Percentiles rank a stretch among this genome's conserved stretches.
Evolutionary conservation across 495 filamentous ascomycete species (phyloP).

Genomic region (Penicillium subrubescens): DNA sequence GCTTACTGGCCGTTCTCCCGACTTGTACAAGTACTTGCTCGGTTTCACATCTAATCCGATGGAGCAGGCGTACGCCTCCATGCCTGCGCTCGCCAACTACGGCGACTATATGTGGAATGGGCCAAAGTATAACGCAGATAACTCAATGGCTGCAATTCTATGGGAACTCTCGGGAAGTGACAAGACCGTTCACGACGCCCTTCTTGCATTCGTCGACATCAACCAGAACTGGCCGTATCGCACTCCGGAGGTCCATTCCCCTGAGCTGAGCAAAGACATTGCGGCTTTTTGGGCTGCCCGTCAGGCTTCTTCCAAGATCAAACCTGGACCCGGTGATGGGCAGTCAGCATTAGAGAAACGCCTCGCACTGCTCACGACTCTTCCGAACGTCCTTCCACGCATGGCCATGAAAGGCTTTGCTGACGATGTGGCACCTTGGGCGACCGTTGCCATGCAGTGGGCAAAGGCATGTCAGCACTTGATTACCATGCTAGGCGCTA

Average conservation of each 20-base stretch:
- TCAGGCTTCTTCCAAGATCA: background rate
- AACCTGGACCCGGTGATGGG: background rate
- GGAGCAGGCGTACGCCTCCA: conserved; percentile 17
- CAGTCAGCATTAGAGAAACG: conserved; percentile 1
- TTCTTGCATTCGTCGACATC: conserved; percentile 16
- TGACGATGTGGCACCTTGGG: conserved; percentile 17
- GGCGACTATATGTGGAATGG: conserved; percentile 22
- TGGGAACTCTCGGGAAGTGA: conserved; percentile 14
- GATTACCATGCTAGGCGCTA: conserved; percentile 17
- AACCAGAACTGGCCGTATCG: conserved; percentile 24
- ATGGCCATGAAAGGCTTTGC: conserved; percentile 21
- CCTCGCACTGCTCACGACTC: conserved; percentile 6
- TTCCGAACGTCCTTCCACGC: conserved; percentile 12
- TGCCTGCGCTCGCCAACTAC: conserved; percentile 19
- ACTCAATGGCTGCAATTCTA: conserved; percentile 12
- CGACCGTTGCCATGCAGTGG: conserved; percentile 19
- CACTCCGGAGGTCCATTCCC: background rate
- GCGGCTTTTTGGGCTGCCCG: conserved; percentile 13
- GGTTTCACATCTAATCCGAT: conserved; percentile 23
- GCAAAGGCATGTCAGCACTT: conserved; percentile 17
- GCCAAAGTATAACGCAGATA: conserved; percentile 8
- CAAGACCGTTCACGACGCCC: conserved; percentile 6
- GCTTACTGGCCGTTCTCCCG: conserved; percentile 12
- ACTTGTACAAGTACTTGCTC: conserved; percentile 16
- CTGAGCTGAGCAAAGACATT: conserved; percentile 16